Base-by-base conservation (phyloP, 2,329 filamentous ascomycete species). In the Graphilbum ipis-grandicollis region DNA sequence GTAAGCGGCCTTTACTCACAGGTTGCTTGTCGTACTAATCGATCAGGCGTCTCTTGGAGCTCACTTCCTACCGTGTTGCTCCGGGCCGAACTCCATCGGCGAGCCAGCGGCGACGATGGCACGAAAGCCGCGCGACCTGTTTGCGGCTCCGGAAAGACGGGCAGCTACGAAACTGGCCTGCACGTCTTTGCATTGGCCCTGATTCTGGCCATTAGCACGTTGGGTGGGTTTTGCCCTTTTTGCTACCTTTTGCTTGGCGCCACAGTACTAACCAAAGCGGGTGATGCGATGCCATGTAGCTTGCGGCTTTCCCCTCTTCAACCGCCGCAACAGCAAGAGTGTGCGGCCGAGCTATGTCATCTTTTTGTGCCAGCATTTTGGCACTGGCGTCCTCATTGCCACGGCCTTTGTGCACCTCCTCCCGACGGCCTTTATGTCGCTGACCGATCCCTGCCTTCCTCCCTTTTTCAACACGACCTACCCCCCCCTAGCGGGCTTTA, bases 321-420 rank as follows among this genome's bases (percentile, higher is more conserved):
- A 72, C 9, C 66, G 68, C 37, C 66, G 70, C 44, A 60, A 66
- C 28, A 68, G 66, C 28, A 63, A 65, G 34, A 63, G 73, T 38
- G 66, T 62, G 36, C 66, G 68, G 38, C 74, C 75, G 36, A 65
- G 63, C 43, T 63, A 55, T 18, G 64, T 79, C 47, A 65, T 79
- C 43, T 78, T 79, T 52, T 60, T 75, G 43, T 75, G 73, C 48
- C 72, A 79, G 44, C 79, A 84, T 57, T 79, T 83, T 45, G 79
- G 82, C 49, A 90, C 82, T 1, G 82, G 82, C 41, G 83, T 90
- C 17, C 62, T 90, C n/a, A 77, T 90, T 43, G 81, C 83, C 10
- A 90, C 82, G 1, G 81, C 82, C 38, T 90, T 90, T 49, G 80
- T 88, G 19, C 81, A 88, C 57, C 63, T 79, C 12, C 65, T 79